Percentiles rank a stretch among this genome's conserved stretches.
Conservation (phyloP, 208 protist species). For the Trypanosoma platydactyli region DNA sequence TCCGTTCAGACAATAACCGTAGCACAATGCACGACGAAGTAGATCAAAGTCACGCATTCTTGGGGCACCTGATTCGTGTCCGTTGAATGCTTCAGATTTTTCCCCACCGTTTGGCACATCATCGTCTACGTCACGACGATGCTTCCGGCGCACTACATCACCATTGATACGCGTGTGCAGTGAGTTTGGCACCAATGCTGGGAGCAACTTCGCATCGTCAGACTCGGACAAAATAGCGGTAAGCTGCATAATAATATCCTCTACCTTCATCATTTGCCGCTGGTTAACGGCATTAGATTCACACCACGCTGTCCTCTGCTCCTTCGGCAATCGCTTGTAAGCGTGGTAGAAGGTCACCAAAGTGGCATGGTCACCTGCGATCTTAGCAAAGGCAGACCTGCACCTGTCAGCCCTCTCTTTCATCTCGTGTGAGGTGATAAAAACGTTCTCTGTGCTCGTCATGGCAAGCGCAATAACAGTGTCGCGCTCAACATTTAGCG, state of each 20-base stretch:
- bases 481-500: slow-evolving; percentile 94
- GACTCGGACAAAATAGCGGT: slow-evolving; percentile 55
- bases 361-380: slow-evolving; percentile 88
- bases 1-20: slow-evolving; percentile 84
- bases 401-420: slow-evolving; percentile 80
- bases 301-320: slow-evolving; percentile 78
- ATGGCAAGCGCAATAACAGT: slow-evolving; percentile 95
- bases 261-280: slow-evolving; percentile 82
- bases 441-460: slow-evolving; percentile 83
- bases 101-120: slow-evolving; percentile 2
- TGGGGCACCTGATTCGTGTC: slow-evolving; percentile 3
- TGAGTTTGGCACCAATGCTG: slow-evolving; percentile 37
- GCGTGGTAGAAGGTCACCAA: slow-evolving; percentile 80
- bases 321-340: slow-evolving; percentile 60
- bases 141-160: not conserved
- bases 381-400: slow-evolving; percentile 66
- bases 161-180: slow-evolving; percentile 13
- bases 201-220: slow-evolving; percentile 49
- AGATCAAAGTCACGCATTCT: slow-evolving; percentile 70
- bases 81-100: slow-evolving; percentile 1
- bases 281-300: slow-evolving; percentile 78
- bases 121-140: slow-evolving; percentile 8
- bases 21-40: slow-evolving; percentile 80
- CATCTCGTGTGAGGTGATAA: slow-evolving; percentile 68
- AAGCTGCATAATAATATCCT: slow-evolving; percentile 85